Conservation (phyloP, 345 rosid species). For the Hypericum perforatum region DNA sequence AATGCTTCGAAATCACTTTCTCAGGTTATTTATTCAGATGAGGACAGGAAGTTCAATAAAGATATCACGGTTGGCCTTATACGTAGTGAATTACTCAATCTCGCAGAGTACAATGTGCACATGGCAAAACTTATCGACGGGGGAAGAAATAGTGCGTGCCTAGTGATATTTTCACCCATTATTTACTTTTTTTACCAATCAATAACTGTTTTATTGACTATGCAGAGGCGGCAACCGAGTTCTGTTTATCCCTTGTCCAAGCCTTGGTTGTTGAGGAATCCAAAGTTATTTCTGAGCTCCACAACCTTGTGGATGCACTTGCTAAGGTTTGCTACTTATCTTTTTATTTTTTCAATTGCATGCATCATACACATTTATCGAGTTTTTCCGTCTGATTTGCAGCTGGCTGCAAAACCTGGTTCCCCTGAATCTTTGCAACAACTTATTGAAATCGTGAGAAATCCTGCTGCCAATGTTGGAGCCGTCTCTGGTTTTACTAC, state of each 20-base stretch:
- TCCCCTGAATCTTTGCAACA: conserved; percentile 71
- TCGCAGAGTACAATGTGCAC: conserved; percentile 88
- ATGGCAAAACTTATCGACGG: conserved; percentile 94
- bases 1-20: not conserved
- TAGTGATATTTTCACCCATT: conserved; percentile 4
- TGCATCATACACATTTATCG: not conserved
- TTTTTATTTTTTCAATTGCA: conserved; percentile 1
- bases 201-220: conserved; percentile 11
- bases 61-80: conserved; percentile 83
- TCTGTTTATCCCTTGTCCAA: conserved; percentile 74
- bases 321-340: conserved; percentile 45
- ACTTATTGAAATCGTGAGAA: conserved; percentile 65
- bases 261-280: conserved; percentile 68
- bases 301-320: conserved; percentile 83
- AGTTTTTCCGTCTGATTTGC: conserved; percentile 17
- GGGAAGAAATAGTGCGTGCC: conserved; percentile 77
- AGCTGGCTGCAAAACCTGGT: conserved; percentile 86
- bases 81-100: conserved; percentile 71
- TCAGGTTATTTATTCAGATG: conserved; percentile 89
- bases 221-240: conserved; percentile 87
- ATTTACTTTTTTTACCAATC: not conserved
- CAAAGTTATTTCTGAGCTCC: conserved; percentile 88
- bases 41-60: conserved; percentile 88
- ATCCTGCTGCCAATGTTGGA: conserved; percentile 43
- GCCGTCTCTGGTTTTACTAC: conserved; percentile 32